Conservation (phyloP, 768 basidiomycete species). For the Lepiota brunneoincarnata region DNA sequence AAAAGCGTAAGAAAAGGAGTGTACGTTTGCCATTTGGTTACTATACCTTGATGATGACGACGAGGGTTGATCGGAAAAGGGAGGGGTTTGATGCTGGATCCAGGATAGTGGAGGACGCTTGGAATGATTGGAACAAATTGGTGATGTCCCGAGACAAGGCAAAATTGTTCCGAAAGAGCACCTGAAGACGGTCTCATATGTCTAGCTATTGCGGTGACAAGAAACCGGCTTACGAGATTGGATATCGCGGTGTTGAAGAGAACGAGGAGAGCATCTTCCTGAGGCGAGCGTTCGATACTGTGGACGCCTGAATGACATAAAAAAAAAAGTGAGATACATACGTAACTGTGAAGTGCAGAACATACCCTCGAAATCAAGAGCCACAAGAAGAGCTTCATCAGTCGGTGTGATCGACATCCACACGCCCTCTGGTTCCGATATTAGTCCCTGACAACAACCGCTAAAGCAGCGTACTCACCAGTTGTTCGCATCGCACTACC, state of each 20-base stretch:
- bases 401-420: constrained; percentile 71
- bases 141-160: constrained; percentile 60
- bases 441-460: background rate
- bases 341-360: background rate
- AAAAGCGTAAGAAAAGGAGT: background rate
- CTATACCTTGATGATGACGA: constrained; percentile 60
- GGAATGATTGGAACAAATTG: constrained; percentile 61
- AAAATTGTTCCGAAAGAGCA: constrained; percentile 65
- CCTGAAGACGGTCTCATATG: no score
- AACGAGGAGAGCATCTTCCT: constrained; percentile 62
- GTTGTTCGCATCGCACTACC: constrained; percentile 68
- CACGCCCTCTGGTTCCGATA: constrained; percentile 45
- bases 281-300: constrained; percentile 59
- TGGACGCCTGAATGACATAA: constrained; percentile 44
- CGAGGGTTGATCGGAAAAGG: constrained; percentile 56
- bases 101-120: constrained; percentile 51
- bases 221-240: constrained; percentile 42
- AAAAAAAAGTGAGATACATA: background rate
- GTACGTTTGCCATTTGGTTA: background rate
- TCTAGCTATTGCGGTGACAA: no score
- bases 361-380: constrained; percentile 61
- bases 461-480: constrained; percentile 20
- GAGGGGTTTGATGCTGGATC: constrained; percentile 58
- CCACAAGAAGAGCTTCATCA: constrained; percentile 48
- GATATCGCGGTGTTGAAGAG: constrained; percentile 66